phyloP scores from a whole-genome alignment of 2,329 filamentous ascomycete genomes.

The Dendryphion nanum region DNA sequence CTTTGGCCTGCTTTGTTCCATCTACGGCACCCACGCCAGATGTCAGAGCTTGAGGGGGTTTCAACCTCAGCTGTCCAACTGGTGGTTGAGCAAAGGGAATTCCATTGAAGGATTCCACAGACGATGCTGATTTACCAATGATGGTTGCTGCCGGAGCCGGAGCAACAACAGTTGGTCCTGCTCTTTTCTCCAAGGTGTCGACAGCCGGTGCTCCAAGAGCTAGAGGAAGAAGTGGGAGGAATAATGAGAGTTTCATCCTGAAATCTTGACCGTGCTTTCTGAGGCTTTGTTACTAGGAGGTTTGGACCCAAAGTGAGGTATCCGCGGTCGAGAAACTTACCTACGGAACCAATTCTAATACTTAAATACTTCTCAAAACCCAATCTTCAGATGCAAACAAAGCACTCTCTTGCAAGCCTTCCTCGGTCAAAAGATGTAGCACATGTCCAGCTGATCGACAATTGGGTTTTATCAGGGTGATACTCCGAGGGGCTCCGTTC shows the following conservation, averaged over 20 bases:
- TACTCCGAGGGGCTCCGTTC: no score
- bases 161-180: conserved; percentile 54
- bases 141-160: conserved; percentile 54
- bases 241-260: conserved; percentile 28
- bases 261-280: no score
- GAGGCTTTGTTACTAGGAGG: no score
- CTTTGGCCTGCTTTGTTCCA: conserved; percentile 56
- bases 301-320: no score
- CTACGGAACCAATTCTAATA: no score
- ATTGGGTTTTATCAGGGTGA: no score
- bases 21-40: conserved; percentile 59
- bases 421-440: no score
- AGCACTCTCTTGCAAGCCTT: no score
- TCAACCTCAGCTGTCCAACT: conserved; percentile 63
- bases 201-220: conserved; percentile 29
- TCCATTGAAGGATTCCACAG: conserved; percentile 68
- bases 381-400: no score
- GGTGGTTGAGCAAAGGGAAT: conserved; percentile 76
- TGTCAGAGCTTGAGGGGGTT: conserved; percentile 63
- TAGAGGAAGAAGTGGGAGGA: conserved; percentile 27
- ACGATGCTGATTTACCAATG: conserved; percentile 45
- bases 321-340: no score
- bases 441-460: no score
- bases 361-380: no score
- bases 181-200: conserved; percentile 44